Conservation (phyloP, 345 rosid genomes). For the Nasturtium officinale region DNA sequence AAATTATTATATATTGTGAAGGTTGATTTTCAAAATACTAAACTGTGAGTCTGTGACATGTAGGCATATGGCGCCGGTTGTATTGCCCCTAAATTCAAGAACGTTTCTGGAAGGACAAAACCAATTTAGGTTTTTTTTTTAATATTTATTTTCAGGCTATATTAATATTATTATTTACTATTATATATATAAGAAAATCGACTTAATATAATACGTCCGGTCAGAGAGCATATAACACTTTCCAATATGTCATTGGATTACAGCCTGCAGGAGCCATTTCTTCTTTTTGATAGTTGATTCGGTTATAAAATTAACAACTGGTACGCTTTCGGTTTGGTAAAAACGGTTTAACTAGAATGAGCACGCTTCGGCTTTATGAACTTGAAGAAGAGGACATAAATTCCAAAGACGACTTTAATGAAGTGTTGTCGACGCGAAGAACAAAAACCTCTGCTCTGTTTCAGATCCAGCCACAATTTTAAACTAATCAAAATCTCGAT, state of each 20-base stretch:
- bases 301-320: not conserved
- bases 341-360: conserved; percentile 1
- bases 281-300: too few species aligned
- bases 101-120: too few species aligned
- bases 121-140: too few species aligned
- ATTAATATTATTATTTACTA: too few species aligned
- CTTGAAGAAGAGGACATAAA: not conserved
- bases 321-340: conserved; percentile 15
- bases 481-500: not conserved
- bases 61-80: not conserved
- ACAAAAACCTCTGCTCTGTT: conserved; percentile 11
- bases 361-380: conserved; percentile 15
- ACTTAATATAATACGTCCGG: too few species aligned
- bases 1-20: not conserved
- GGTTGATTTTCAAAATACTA: not conserved
- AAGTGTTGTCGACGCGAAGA: conserved; percentile 44
- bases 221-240: not conserved
- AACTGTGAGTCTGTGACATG: not conserved
- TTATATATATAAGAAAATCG: too few species aligned
- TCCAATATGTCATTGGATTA: not conserved
- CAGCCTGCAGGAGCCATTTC: too few species aligned
- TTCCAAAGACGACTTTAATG: conserved; percentile 10
- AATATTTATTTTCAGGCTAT: too few species aligned
- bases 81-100: too few species aligned
- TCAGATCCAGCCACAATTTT: not conserved